phyloP scores from a whole-genome alignment of 2,329 filamentous ascomycete species.

The Colletotrichum limetticola region DNA sequence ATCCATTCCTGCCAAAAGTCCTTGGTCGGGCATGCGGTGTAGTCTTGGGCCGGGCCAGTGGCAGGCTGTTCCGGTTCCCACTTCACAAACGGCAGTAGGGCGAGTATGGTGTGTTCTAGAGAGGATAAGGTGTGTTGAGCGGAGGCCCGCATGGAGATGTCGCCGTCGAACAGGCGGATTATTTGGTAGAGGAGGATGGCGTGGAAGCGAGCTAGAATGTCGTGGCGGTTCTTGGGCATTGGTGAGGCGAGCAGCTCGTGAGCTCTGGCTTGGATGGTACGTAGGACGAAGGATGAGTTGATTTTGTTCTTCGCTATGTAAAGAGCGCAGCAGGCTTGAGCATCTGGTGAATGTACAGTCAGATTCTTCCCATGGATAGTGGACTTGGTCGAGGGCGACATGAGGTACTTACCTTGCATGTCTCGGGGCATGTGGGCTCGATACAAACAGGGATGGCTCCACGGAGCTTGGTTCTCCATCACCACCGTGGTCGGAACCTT shows the following conservation, averaged over 20 bases:
- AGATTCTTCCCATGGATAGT: neutral
- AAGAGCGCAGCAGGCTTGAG: conserved; percentile 62
- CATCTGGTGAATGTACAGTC: conserved; percentile 50
- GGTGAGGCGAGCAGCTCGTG: conserved; percentile 53
- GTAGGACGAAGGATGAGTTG: conserved; percentile 60
- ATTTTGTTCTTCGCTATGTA: conserved; percentile 59
- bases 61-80: conserved; percentile 41
- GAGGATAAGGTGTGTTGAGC: conserved; percentile 43
- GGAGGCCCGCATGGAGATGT: conserved; percentile 46
- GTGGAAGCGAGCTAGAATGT: conserved; percentile 51
- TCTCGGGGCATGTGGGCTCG: conserved; percentile 59
- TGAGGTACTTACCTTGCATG: conserved; percentile 55
- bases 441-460: conserved; percentile 64
- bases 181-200: conserved; percentile 58
- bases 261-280: conserved; percentile 57
- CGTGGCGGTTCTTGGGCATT: conserved; percentile 41
- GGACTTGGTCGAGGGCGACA: neutral
- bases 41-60: conserved; percentile 41
- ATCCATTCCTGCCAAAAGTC: conserved; percentile 63
- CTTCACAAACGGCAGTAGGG: conserved; percentile 45
- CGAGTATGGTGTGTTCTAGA: conserved; percentile 47
- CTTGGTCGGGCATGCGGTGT: conserved; percentile 52
- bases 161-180: conserved; percentile 57
- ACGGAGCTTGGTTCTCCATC: conserved; percentile 59
- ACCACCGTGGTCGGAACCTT: conserved; percentile 61